phyloP scores from a whole-genome alignment of 1,284 basidiomycete species.

The Singerocomus inundabilis region DNA sequence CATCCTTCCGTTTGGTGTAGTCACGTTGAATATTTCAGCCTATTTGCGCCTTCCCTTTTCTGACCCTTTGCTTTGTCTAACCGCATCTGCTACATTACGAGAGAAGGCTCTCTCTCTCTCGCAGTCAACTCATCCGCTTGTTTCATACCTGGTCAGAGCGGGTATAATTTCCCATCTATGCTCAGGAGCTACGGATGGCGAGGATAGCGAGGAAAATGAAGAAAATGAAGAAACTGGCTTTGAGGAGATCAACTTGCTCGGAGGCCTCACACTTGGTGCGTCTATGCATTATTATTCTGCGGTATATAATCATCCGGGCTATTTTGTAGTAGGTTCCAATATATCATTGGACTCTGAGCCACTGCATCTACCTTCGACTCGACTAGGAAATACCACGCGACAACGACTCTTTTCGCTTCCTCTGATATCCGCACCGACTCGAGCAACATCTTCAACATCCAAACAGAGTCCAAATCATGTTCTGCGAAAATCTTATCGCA shows the following conservation, averaged over 20 bases:
- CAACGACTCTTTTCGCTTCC: conserved; percentile 62
- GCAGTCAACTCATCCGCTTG: conserved; percentile 52
- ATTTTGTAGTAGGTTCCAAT: conserved; percentile 41
- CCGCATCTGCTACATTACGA: conserved; percentile 75
- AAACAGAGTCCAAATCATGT: conserved; percentile 52
- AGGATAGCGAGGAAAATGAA: conserved; percentile 26
- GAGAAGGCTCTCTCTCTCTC: conserved; percentile 60
- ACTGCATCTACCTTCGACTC: conserved; percentile 58
- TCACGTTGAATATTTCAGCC: conserved; percentile 39
- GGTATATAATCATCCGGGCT: neutral
- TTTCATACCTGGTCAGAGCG: conserved; percentile 42
- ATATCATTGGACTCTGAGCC: conserved; percentile 38
- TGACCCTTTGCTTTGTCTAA: conserved; percentile 79
- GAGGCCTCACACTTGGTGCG: conserved; percentile 57
- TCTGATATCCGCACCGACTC: conserved; percentile 42
- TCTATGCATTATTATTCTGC: conserved; percentile 4
- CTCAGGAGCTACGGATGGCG: conserved; percentile 23
- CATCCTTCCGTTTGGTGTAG: conserved; percentile 1
- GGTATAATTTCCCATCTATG: conserved; percentile 18
- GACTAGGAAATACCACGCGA: conserved; percentile 62
- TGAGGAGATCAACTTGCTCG: conserved; percentile 79
- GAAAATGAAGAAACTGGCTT: conserved; percentile 50
- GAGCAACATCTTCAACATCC: conserved; percentile 41
- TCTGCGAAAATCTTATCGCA: conserved; percentile 82
- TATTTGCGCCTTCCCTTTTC: conserved; percentile 69